Base-by-base conservation (phyloP, 148 eudicot genomes). In the Amaranthus cruentus region DNA sequence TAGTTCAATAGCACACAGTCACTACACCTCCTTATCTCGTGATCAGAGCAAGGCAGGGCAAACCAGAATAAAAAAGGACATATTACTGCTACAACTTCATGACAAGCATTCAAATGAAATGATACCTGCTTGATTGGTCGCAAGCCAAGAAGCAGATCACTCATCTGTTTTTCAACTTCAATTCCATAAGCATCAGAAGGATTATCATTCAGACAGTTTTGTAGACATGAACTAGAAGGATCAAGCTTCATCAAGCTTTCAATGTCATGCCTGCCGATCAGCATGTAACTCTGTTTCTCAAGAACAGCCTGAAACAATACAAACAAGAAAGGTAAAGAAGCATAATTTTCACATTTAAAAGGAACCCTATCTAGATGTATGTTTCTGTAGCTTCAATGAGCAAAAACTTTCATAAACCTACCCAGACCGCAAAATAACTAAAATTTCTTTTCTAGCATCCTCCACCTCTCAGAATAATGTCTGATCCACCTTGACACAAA, bases 211-310 rank as follows among this genome's bases (percentile, higher is more conserved):
- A 78, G 64, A 73, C 71, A 83, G 79, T 81, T 86, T 13, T 89
- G 92, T 69, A 96, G 83, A 82, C 89, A 90, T 75, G 85, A 82
- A 78, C 91, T 90, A 64, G 99, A 91, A 69, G 99, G 92, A 85
- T 96, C 96, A 83, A 77, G 88, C 63, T 87, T 86, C 92, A 96
- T 86, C 79, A 96, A 86, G 79, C 82, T 92, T 49, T 96, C 99
- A 60, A 92, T 79, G 81, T 96, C 99, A 76, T 96, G 96, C 80
- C 99, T 92, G 61, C 99, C 97, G 57, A 96, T 89, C 66, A 96
- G 88, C 99, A 96, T 96, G 85, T 96, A 96, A 84, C 97, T 88
- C 81, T 86, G 96, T 83, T 95, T 96, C 86, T 92, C 99, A 81
- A 96, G 97, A 84, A 96, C 99, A 57, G 99, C 96, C 99, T 95